Base-by-base conservation (phyloP, 2,329 filamentous ascomycete genomes). In the Trichoderma brevicompactum region DNA sequence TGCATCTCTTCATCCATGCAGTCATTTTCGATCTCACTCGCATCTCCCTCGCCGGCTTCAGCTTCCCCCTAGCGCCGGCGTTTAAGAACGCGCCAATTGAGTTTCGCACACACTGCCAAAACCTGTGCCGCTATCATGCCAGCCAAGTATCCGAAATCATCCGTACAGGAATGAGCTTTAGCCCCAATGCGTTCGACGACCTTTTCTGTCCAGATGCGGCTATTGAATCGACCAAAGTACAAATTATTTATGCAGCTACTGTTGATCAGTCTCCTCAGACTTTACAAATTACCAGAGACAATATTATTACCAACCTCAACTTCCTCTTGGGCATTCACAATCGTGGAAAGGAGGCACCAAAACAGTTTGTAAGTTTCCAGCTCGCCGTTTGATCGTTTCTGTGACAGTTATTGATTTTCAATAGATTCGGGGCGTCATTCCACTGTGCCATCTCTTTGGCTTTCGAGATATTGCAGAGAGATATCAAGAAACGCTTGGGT, bases 151-250 rank as follows among this genome's bases (percentile, higher is more conserved):
- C 69, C 3, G 58, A 66, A n/a, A 67, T 73, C 15, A 62, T 73
- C 12, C 63, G 66, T 32, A 62, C 52, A 19, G 70, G 66, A 10
- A 53, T 72, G 46, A 46, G 13, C 17, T 65, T 65, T 34, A 67
- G 66, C 8, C 56, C 60, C 13, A 59, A 19, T 3, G 65, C 67
- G 9, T 71, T 73, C 40, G 70, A 72, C 48, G 72, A 74, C 44
- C 65, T 68, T 4, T 69, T 70, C 43, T 70, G 69, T 32, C 63
- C 68, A 13, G 70, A 69, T 44, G 70, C 70, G 15, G 67, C 68
- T 8, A 65, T 70, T 23, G 72, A 73, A 55, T 69, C 72, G 7
- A 67, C 70, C 52, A 74, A 73, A 53, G 70, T 74, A 19, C 72
- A 73, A 23, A 69, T 73, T 34, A 68, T 74, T 7, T 70, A 72